Evolutionary conservation across 768 basidiomycete genomes (phyloP), one percentile per base, ranked within the genome.

Genomic region (Rubroboletus pulcherrimus): DNA sequence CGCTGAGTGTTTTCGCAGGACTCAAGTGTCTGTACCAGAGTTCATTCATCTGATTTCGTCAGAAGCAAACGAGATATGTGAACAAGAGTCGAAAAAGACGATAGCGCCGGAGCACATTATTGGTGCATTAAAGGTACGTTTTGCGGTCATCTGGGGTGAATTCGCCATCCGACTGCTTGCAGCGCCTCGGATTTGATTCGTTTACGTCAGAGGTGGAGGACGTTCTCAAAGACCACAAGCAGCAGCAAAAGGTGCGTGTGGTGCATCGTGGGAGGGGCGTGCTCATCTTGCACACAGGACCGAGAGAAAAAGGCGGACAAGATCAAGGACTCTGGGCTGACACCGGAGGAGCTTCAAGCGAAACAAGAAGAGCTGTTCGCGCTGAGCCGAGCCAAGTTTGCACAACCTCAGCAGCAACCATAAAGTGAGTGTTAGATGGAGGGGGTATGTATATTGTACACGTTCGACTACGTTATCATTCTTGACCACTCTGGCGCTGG

Each of bases 51-150:
- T 98, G 72, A 89, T 99, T 69, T 96, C 97, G 17, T 93, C 94
- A 9, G 93, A 98, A 70, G 93, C 97, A 50, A 98, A 98, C 71
- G 93, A 98, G 62, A 92, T 98, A 58, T 99, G 97, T 67, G 97
- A 98, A 68, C 88, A 93, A 69, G 94, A 96, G 68, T 92, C 93
- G 26, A 98, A 97, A 78, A 99, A 99, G 78, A 99, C 97, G 1
- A 98, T 99, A 64, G 90, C 93, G 5, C 97, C 97, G 1, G 97
- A 99, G 64, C 97, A 99, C 68, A 94, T 98, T 42, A 88, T 98
- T 31, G 77, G 81, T 24, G 97, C 97, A 6, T 77, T 99, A 53
- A 93, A 93, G 77, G 95, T 91, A 54, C 49, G 79, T 72, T 26
- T 21, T 33, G 40, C 1, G 10, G 30, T 21, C 31, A 45, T 31